A percentile compares a stretch with the other conserved stretches of the same genome.
These are phyloP conservation scores for Akanthomyces dipterigenus DNA, from an alignment of 2,329 filamentous ascomycete genomes.

Conservation along the genomic window DNA sequence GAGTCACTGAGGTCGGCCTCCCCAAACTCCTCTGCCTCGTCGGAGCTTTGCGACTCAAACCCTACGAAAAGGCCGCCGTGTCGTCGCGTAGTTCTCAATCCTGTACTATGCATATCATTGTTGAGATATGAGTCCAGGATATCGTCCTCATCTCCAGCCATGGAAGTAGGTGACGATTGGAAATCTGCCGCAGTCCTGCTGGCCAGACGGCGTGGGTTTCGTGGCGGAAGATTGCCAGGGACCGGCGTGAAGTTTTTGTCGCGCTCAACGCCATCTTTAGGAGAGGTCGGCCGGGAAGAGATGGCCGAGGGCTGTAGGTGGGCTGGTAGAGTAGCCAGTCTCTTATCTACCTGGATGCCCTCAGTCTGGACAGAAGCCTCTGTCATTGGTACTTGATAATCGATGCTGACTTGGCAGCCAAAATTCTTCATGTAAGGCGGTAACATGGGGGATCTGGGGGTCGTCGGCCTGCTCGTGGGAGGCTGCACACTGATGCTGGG, in stretches of 20 bases:
- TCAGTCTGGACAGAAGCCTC: conserved; percentile 69
- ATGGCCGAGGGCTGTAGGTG: conserved; percentile 77
- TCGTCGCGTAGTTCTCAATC: conserved; percentile 63
- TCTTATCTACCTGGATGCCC: conserved; percentile 76
- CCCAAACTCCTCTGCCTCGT: conserved; percentile 56
- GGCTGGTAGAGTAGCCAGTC: conserved; percentile 65
- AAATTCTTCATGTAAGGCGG: conserved; percentile 79
- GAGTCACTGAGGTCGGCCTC: conserved; percentile 58
- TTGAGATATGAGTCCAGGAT: conserved; percentile 65
- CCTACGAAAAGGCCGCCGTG: conserved; percentile 83
- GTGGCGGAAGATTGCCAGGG: conserved; percentile 48
- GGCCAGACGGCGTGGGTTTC: conserved; percentile 52
- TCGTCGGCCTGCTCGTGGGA: conserved; percentile 74
- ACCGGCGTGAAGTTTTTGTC: conserved; percentile 44
- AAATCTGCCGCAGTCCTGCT: conserved; percentile 40
- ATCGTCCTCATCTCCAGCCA: conserved; percentile 31
- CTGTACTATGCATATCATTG: conserved; percentile 56
- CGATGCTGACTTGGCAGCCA: conserved; percentile 65
- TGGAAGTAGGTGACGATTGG: conserved; percentile 31
- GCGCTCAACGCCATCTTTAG: conserved; percentile 28
- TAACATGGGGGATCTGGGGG: conserved; percentile 65
- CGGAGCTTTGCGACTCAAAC: conserved; percentile 66
- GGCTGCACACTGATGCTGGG: conserved; percentile 90
- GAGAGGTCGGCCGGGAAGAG: conserved; percentile 52
- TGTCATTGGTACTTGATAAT: conserved; percentile 17